phyloP scores from a whole-genome alignment of 768 basidiomycete genomes.

The Lactifluus piperatus region DNA sequence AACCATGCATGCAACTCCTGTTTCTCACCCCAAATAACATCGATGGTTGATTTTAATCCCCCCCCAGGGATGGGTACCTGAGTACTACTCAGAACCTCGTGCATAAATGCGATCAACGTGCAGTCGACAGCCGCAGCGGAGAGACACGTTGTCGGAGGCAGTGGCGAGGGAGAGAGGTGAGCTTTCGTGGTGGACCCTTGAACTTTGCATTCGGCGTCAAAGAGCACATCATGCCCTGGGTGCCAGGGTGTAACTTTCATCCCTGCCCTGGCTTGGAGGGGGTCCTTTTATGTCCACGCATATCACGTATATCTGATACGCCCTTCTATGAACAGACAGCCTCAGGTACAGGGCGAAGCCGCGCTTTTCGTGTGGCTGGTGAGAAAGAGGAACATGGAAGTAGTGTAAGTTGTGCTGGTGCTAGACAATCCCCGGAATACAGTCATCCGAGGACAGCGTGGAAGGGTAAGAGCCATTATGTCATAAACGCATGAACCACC shows the following conservation, averaged over 20 bases:
- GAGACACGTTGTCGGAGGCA: background rate
- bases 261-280: background rate
- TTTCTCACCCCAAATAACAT: background rate
- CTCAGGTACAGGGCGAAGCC: background rate
- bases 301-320: background rate
- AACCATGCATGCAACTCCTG: too few species aligned
- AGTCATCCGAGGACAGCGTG: background rate
- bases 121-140: background rate
- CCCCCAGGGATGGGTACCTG: background rate
- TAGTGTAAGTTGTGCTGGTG: too few species aligned
- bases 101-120: background rate
- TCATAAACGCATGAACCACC: background rate
- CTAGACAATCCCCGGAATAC: too few species aligned
- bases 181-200: background rate
- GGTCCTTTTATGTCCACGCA: background rate
- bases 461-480: background rate
- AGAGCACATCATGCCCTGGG: background rate
- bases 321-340: background rate
- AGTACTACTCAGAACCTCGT: background rate
- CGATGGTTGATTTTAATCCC: background rate
- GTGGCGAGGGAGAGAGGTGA: background rate
- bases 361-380: background rate
- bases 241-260: background rate
- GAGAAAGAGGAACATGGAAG: too few species aligned
- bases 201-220: background rate